phyloP scores from a whole-genome alignment of 495 filamentous ascomycete genomes.

The Trichoderma parareesei region DNA sequence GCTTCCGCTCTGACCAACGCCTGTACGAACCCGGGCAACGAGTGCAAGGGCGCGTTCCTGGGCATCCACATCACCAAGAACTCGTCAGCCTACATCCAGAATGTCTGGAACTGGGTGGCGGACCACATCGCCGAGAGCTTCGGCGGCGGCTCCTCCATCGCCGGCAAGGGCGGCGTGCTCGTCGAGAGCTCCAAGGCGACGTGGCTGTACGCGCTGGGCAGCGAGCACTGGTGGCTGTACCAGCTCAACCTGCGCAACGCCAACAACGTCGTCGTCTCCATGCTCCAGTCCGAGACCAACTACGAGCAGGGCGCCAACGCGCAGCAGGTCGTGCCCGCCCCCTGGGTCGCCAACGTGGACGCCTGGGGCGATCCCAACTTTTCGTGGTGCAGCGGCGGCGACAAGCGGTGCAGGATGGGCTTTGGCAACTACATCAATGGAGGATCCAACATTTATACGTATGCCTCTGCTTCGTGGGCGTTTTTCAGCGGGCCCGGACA shows the following conservation, averaged over 20 bases:
- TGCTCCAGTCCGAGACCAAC: constrained; percentile 80
- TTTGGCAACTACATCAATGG: constrained; percentile 49
- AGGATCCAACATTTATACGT: constrained; percentile 45
- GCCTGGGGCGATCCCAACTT: constrained; percentile 50
- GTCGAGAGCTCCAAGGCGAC: constrained; percentile 38
- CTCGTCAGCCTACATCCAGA: constrained; percentile 48
- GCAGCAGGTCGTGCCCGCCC: constrained; percentile 27
- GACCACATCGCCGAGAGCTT: constrained; percentile 77
- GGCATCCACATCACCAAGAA: constrained; percentile 53
- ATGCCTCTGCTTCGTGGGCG: constrained; percentile 57
- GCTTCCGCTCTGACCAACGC: constrained; percentile 52
- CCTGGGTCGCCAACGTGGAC: constrained; percentile 40
- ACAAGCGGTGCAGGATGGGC: constrained; percentile 36
- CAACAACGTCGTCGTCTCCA: constrained; percentile 60
- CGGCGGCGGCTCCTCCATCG: constrained; percentile 29
- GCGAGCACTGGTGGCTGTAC: constrained; percentile 71
- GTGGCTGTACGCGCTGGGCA: constrained; percentile 60
- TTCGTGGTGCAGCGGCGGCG: constrained; percentile 28
- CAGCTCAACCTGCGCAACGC: constrained; percentile 73
- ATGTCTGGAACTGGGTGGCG: constrained; percentile 67
- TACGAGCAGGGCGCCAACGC: constrained; percentile 42
- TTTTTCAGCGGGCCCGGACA: constrained; percentile 52
- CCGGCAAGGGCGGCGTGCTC: constrained; percentile 43
- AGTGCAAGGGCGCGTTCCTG: constrained; percentile 49
- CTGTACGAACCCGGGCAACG: constrained; percentile 22